Percentiles rank a stretch among this genome's conserved stretches.
Conservation (phyloP, 176 grass and related monocot genomes). For the Melocanna baccifera region DNA sequence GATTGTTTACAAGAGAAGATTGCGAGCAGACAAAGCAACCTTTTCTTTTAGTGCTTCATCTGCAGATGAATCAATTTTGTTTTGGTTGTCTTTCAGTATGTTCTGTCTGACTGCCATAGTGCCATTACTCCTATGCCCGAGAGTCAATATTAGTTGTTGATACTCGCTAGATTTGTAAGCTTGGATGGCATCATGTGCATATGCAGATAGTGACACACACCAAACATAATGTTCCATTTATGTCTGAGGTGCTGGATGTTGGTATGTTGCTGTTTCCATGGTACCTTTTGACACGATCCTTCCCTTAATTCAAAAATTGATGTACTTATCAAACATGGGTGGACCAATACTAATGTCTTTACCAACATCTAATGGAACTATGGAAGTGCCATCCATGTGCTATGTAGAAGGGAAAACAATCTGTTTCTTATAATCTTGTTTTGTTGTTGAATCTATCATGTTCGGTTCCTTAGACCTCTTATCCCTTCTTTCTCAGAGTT, state of each 20-base stretch:
- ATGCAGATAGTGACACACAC: not conserved
- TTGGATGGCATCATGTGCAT: conserved; percentile 8
- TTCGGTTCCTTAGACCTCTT: not conserved
- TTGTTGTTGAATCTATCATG: not conserved
- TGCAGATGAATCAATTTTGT: not conserved
- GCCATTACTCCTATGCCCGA: not conserved
- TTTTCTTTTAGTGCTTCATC: not conserved
- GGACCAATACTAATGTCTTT: not conserved
- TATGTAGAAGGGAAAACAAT: not conserved
- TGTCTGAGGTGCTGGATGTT: not conserved
- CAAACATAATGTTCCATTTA: not conserved
- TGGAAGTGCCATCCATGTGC: not conserved
- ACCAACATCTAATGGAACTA: not conserved
- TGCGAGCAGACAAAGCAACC: not conserved
- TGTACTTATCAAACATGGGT: not conserved
- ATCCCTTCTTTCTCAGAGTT: conserved; percentile 46
- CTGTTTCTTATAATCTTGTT: not conserved
- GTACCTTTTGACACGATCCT: not conserved
- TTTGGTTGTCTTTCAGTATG: not conserved
- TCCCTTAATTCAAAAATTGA: not conserved
- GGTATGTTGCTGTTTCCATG: not conserved
- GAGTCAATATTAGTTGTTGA: not conserved
- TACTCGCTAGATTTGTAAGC: not conserved
- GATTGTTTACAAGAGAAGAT: too few species aligned
- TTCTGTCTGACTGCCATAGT: not conserved